Evolutionary conservation across 176 grass and related monocot species (phyloP).

Genomic region (Alloteropsis semialata): DNA sequence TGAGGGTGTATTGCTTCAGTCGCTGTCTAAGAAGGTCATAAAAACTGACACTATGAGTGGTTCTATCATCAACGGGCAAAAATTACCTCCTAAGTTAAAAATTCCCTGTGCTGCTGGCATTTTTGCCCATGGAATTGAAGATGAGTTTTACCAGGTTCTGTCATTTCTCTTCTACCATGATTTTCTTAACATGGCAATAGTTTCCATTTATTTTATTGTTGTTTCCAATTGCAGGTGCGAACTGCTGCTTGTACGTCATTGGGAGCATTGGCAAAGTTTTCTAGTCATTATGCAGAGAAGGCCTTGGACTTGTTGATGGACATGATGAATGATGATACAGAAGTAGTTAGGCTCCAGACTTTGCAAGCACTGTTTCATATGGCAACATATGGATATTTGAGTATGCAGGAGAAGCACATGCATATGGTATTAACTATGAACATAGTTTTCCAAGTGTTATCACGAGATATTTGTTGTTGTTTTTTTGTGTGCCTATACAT

Average conservation of each 20-base stretch:
- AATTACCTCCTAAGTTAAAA: constrained; percentile 42
- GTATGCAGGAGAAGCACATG: constrained; percentile 73
- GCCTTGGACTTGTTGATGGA: constrained; percentile 88
- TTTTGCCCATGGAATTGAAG: constrained; percentile 86
- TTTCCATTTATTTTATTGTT: constrained; percentile 35
- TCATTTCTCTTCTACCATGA: constrained; percentile 18
- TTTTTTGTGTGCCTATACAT: background rate
- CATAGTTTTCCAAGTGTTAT: constrained; percentile 15
- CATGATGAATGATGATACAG: constrained; percentile 85
- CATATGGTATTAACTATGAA: constrained; percentile 71
- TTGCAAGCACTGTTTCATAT: constrained; percentile 65
- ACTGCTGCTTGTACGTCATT: constrained; percentile 61
- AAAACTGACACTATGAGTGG: constrained; percentile 38
- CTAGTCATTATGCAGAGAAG: constrained; percentile 59
- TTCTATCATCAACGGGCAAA: constrained; percentile 39
- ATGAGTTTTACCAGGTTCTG: constrained; percentile 76
- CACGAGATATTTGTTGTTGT: background rate
- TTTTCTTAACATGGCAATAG: background rate
- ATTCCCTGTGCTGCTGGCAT: constrained; percentile 63
- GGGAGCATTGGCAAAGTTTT: constrained; percentile 60
- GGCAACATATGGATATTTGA: constrained; percentile 65
- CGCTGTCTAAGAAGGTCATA: constrained; percentile 76
- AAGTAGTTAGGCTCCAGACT: constrained; percentile 68
- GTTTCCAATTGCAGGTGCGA: constrained; percentile 55
- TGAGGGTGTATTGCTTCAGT: constrained; percentile 71